Evolutionary conservation across 2,329 filamentous ascomycete species (phyloP).

Genomic region (Hysterium pulicare): DNA sequence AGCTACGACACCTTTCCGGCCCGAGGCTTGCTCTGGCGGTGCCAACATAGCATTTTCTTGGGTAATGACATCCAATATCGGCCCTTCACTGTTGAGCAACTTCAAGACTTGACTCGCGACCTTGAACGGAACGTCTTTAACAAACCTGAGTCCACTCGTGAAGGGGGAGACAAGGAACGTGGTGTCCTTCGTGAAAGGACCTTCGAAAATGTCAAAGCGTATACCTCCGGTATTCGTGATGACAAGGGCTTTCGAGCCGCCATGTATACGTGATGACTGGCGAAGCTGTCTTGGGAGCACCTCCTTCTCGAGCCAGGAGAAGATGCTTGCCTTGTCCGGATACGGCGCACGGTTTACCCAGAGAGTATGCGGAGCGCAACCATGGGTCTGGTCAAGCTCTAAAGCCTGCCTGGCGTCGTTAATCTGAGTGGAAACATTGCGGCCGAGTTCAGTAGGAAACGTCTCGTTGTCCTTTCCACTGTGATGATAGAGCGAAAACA

Average conservation of each 20-base stretch:
- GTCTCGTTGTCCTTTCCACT: slow-evolving; percentile 66
- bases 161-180: slow-evolving; percentile 88
- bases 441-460: slow-evolving; percentile 74
- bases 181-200: slow-evolving; percentile 82
- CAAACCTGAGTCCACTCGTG: slow-evolving; percentile 69
- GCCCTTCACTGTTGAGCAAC: slow-evolving; percentile 56
- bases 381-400: slow-evolving; percentile 68
- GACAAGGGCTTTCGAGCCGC: slow-evolving; percentile 63
- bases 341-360: slow-evolving; percentile 82
- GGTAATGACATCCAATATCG: slow-evolving; percentile 41
- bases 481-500: slow-evolving; percentile 80
- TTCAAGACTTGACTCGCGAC: slow-evolving; percentile 66
- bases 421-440: slow-evolving; percentile 69
- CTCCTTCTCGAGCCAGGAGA: slow-evolving; percentile 72
- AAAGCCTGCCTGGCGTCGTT: slow-evolving; percentile 65
- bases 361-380: slow-evolving; percentile 76
- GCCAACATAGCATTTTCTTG: slow-evolving; percentile 36
- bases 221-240: slow-evolving; percentile 88
- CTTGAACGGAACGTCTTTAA: slow-evolving; percentile 77
- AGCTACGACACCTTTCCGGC: background rate
- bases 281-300: slow-evolving; percentile 67
- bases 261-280: slow-evolving; percentile 34
- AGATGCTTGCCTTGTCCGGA: slow-evolving; percentile 70
- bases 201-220: slow-evolving; percentile 93
- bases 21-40: slow-evolving; percentile 45